A percentile compares a stretch with the other conserved stretches of the same genome.
Conservation (phyloP, 2,329 filamentous ascomycete genomes). For the Daldinia eschscholtzii region DNA sequence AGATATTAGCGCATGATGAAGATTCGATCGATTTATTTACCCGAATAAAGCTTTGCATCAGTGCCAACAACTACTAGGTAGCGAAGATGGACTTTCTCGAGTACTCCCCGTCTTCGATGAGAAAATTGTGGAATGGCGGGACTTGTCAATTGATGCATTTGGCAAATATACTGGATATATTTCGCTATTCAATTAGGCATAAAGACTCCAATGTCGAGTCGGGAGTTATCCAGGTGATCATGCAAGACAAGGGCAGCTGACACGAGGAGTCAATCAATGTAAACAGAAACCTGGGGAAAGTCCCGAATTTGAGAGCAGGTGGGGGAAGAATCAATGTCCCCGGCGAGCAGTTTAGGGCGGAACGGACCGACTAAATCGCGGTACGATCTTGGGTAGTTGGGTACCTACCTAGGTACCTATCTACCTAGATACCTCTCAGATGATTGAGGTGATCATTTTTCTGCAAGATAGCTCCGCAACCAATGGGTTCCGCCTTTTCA, state of each 20-base stretch:
- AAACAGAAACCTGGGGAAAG: background rate
- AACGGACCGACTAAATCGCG: background rate
- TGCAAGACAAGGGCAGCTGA: constrained; percentile 7
- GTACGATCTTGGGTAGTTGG: no score
- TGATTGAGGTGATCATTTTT: no score
- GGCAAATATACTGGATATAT: background rate
- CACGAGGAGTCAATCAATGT: constrained; percentile 7
- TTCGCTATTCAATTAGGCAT: constrained; percentile 16
- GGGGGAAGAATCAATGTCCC: no score
- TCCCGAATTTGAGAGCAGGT: background rate
- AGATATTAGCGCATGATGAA: background rate
- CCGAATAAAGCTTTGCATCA: background rate
- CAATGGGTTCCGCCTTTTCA: background rate
- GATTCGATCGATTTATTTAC: background rate
- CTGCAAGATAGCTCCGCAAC: no score
- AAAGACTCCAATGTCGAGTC: background rate
- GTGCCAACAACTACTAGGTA: background rate
- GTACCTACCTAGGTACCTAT: no score
- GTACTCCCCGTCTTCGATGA: background rate
- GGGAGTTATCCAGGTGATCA: constrained; percentile 8
- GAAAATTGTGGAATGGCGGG: background rate
- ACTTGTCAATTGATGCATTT: background rate
- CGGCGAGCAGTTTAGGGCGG: background rate
- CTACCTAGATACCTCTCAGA: no score
- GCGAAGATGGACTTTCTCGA: background rate